Base-by-base conservation (phyloP, 805 yeast species). In the Sporopachydermia lactativora region DNA sequence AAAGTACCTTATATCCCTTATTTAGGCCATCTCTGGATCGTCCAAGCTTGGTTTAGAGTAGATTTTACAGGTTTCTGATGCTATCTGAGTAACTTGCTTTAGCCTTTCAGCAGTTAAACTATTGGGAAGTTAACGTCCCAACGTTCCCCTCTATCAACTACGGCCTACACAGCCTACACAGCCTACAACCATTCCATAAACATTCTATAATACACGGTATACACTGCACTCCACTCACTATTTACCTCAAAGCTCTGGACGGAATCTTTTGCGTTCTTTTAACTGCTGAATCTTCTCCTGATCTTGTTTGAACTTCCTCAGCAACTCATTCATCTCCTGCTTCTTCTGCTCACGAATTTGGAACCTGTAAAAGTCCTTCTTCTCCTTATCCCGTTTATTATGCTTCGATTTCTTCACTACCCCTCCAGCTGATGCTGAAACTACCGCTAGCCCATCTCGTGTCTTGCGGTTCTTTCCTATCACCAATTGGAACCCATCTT, bases 281-380 rank as follows among this genome's bases (percentile, higher is more conserved):
- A 92, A 76, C 45, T 70, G 60, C 49, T 71, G 73, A 41, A 92
- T 82, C 58, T 77, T 77, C 50, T 79, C 89, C 63, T 92, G 96
- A 60, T 92, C 99, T 45, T 76, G 77, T 58, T 83, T 85, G 64
- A 88, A 92, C 56, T 86, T 84, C 43, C 60, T 66, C 54, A 92
- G 66, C 54, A 92, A 65, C 41, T 83, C 86, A 55, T 84, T 83
- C 83, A 92, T 85, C 59, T 89, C 95, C 47, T 71, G 74, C 66
- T 92, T 92, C 71, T 88, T 89, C 53, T 75, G 73, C 58, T 92
- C 95, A 60, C 99, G 77, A 49, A 92, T 73, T 65, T 92, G 99
- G 74, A 88, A 92, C 52, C 95, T 71, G 66, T 92, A 92, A 66
- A 92, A 92, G 61, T 94, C 97, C 49, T 72, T 70, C 65, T 88